Evolutionary conservation across 495 filamentous ascomycete genomes (phyloP).

Genomic region (Friedmanniomyces endolithicus): DNA sequence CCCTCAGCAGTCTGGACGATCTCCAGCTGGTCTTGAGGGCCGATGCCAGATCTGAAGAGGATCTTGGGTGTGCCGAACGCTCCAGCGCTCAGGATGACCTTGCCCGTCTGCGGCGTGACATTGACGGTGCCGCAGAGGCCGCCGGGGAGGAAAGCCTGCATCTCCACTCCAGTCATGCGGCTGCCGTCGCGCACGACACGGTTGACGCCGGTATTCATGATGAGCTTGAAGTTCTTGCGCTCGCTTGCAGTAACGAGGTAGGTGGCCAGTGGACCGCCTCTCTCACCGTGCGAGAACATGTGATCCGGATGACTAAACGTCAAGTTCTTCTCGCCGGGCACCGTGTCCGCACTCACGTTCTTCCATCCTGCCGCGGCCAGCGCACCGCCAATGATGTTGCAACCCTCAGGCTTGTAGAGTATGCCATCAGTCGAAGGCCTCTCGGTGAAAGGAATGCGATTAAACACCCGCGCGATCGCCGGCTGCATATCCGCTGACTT

Average conservation of each 20-base stretch:
- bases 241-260: slow-evolving; percentile 54
- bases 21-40: slow-evolving; percentile 28
- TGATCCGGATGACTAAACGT: slow-evolving; percentile 54
- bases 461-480: slow-evolving; percentile 49
- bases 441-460: slow-evolving; percentile 57
- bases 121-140: slow-evolving; percentile 48
- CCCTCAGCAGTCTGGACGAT: slow-evolving; percentile 28
- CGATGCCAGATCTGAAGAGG: slow-evolving; percentile 36
- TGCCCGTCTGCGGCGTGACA: slow-evolving; percentile 45
- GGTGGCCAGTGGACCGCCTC: slow-evolving; percentile 60
- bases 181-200: slow-evolving; percentile 51
- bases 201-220: slow-evolving; percentile 51
- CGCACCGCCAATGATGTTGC: slow-evolving; percentile 46
- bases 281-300: slow-evolving; percentile 54
- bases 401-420: slow-evolving; percentile 55
- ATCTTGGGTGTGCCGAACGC: slow-evolving; percentile 64
- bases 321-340: slow-evolving; percentile 53
- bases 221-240: slow-evolving; percentile 54
- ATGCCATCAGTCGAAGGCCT: slow-evolving; percentile 55
- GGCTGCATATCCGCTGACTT: slow-evolving; percentile 48
- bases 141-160: slow-evolving; percentile 42
- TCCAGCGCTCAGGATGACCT: slow-evolving; percentile 57
- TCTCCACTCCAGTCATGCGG: slow-evolving; percentile 54
- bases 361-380: slow-evolving; percentile 49
- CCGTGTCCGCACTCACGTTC: slow-evolving; percentile 46